Conservation (phyloP, 345 rosid species). For the Psidium guajava region DNA sequence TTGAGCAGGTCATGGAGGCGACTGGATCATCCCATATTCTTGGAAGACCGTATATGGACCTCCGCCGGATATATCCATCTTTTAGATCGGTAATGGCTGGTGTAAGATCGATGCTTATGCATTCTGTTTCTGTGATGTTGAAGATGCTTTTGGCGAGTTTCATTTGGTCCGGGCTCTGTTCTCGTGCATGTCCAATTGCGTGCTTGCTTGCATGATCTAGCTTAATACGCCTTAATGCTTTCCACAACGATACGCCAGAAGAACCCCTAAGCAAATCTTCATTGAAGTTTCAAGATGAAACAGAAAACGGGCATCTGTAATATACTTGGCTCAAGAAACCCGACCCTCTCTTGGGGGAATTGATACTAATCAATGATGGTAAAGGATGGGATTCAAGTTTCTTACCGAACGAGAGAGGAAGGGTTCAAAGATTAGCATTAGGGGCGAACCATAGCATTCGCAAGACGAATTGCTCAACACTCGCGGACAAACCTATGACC, state of each 20-base stretch:
- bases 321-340: background rate
- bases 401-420: background rate
- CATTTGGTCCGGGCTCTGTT: background rate
- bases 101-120: background rate
- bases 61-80: slow-evolving; percentile 87
- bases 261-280: background rate
- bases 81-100: slow-evolving; percentile 23
- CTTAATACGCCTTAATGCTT: background rate
- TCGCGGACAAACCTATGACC: background rate
- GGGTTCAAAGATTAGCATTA: background rate
- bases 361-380: background rate
- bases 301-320: background rate
- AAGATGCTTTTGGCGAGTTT: background rate
- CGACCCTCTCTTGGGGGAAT: background rate
- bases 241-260: background rate
- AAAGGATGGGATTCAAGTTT: background rate
- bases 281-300: background rate
- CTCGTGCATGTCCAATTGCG: background rate
- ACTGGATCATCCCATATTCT: slow-evolving; percentile 61
- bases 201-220: background rate
- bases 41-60: slow-evolving; percentile 83
- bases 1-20: slow-evolving; percentile 45
- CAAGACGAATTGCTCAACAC: background rate
- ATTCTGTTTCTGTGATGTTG: background rate
- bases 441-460: background rate